Evolutionary conservation across 441 rosid genomes (phyloP).

Genomic region (Rhodomyrtus psidioides): DNA sequence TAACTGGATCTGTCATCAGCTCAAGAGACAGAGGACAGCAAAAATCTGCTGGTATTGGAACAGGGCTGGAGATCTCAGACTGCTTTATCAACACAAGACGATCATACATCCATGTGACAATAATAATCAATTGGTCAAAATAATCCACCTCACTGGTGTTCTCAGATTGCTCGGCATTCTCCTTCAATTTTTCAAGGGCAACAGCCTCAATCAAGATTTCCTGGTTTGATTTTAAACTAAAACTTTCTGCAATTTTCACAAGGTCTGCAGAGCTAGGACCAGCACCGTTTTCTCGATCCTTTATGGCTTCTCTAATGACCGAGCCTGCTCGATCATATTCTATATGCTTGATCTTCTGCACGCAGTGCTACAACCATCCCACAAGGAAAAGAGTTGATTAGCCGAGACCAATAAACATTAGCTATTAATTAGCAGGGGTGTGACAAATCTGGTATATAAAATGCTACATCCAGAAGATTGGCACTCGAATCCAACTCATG

Average conservation of each 20-base stretch:
- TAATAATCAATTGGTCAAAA: slow-evolving; percentile 53
- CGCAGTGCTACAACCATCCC: slow-evolving; percentile 44
- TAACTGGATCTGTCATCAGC: slow-evolving; percentile 97
- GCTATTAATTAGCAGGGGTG: neutral
- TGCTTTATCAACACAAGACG: slow-evolving; percentile 54
- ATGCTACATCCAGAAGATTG: neutral
- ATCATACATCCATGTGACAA: slow-evolving; percentile 62
- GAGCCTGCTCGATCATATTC: slow-evolving; percentile 43
- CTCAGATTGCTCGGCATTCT: slow-evolving; percentile 65
- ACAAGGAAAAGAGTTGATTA: neutral
- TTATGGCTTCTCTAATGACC: slow-evolving; percentile 40
- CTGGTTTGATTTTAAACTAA: slow-evolving; percentile 76
- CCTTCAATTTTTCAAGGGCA: slow-evolving; percentile 76
- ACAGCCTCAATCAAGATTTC: slow-evolving; percentile 90
- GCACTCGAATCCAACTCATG: neutral
- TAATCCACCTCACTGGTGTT: slow-evolving; percentile 49
- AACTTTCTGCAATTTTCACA: slow-evolving; percentile 50
- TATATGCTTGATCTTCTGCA: slow-evolving; percentile 56
- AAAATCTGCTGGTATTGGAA: slow-evolving; percentile 75
- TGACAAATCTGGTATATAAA: neutral
- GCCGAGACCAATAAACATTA: slow-evolving; percentile 9
- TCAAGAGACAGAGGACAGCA: slow-evolving; percentile 92
- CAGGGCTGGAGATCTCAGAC: slow-evolving; percentile 46
- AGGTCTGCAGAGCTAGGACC: slow-evolving; percentile 56
- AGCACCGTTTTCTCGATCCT: slow-evolving; percentile 43